phyloP scores from a whole-genome alignment of 192 early-diverging fungal genomes.

The Gaertneriomyces semiglobifer region DNA sequence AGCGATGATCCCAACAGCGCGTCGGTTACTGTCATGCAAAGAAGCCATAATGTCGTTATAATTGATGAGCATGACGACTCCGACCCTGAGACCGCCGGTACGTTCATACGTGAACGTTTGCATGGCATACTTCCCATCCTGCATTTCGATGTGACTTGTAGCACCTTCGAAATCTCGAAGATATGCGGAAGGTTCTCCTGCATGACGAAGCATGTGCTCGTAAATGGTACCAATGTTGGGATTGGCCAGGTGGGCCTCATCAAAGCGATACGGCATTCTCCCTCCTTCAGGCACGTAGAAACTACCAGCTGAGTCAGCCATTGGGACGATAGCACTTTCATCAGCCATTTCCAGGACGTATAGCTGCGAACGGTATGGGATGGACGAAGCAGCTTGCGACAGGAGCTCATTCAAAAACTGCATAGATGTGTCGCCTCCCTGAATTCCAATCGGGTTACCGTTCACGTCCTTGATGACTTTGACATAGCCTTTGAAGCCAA shows the following conservation, averaged over 20 bases:
- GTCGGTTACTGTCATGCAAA: background rate
- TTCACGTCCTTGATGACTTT: background rate
- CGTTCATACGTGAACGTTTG: background rate
- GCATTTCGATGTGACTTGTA: background rate
- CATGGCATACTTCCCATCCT: background rate
- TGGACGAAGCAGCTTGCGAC: background rate
- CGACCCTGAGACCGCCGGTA: background rate
- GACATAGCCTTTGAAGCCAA: background rate
- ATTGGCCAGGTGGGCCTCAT: background rate
- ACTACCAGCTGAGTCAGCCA: background rate
- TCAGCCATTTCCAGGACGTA: constrained; percentile 1
- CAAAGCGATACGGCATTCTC: background rate
- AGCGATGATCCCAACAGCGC: constrained; percentile 14
- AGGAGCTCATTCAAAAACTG: background rate
- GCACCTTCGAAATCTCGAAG: background rate
- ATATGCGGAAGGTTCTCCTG: background rate
- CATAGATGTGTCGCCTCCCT: background rate
- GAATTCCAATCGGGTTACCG: background rate
- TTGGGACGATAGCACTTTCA: background rate
- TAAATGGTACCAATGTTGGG: constrained; percentile 4
- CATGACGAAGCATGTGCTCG: constrained; percentile 1
- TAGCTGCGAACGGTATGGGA: constrained; percentile 2
- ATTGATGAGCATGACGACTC: constrained; percentile 8
- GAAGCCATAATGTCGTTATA: constrained; percentile 4
- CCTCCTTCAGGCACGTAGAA: background rate